These are phyloP conservation scores for Colletotrichum karsti DNA, from an alignment of 2,329 filamentous ascomycete species.

Conservation along the genomic window DNA sequence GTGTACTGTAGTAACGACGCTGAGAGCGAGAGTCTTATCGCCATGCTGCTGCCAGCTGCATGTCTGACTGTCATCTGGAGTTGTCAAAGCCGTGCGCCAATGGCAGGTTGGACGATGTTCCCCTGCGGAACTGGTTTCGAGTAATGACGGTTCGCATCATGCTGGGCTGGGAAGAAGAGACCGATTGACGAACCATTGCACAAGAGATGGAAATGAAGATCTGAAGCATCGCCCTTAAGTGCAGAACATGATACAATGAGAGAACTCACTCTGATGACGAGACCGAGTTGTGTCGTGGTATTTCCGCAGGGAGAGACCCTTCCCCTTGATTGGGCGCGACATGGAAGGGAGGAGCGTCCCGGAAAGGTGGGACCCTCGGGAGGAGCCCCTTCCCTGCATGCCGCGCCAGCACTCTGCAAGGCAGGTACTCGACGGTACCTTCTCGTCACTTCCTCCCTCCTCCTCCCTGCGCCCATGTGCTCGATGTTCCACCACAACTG, in stretches of 20 bases:
- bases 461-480: slow-evolving; percentile 17
- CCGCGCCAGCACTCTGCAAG: not conserved
- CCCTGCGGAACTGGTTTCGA: not conserved
- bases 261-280: not conserved
- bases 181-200: slow-evolving; percentile 7
- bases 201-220: not conserved
- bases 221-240: not conserved
- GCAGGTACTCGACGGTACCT: not conserved
- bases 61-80: slow-evolving; percentile 11
- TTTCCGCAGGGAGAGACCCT: not conserved
- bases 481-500: not conserved
- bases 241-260: too few relatives aligned
- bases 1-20: too few relatives aligned
- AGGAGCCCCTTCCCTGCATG: slow-evolving; percentile 15
- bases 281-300: not conserved
- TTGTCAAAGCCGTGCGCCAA: not conserved
- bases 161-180: not conserved
- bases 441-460: not conserved
- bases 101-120: not conserved
- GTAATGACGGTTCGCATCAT: not conserved
- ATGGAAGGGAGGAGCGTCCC: slow-evolving; percentile 8
- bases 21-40: not conserved
- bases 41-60: not conserved
- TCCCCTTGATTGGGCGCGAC: not conserved
- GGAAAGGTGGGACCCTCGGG: slow-evolving; percentile 1